Base-by-base conservation (phyloP, 768 basidiomycete genomes). In the Russula griseocarnosa region DNA sequence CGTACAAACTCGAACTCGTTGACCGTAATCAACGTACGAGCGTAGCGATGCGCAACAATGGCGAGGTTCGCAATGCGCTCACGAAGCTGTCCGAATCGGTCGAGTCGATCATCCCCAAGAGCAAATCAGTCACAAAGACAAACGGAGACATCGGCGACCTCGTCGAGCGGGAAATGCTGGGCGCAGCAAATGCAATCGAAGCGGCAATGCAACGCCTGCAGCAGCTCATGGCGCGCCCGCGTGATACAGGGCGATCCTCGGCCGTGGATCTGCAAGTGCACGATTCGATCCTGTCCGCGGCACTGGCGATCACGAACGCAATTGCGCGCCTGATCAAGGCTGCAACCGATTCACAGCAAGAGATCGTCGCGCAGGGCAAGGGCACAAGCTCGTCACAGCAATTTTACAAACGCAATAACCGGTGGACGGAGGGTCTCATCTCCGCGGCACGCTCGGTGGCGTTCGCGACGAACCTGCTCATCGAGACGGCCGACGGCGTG, bases 361-460 rank as follows among this genome's bases (percentile, higher is more conserved):
- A 99, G 78, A 99, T 99, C 60, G 97, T 98, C 60, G 87, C 88
- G 3, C 88, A 97, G 76, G 97, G 97, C 62, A 91, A 86, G 74
- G 97, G 97, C 9, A 91, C 94, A 22, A 94, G 87, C 74, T 84
- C 94, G 26, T 86, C 81, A 22, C 93, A 96, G 74, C 96, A 98
- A 71, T 99, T 99, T 82, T 99, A 98, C 83, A 99, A 99, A 79
- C 88, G 92, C 65, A 98, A 99, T 85, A 98, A 98, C 76, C 84
- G 97, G 65, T 99, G 97, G 97, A 99, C 97, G 50, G 97, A 99
- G 74, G 97, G 97, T 68, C 87, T 99, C 69, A 94, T 98, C 70
- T 96, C 94, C 40, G 97, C 97, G 40, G 97, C 97, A 22, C 98
- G 97, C 75, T 84, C 97, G 10, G 97, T 99, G 60, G 97, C 97